A percentile compares a stretch with the other conserved stretches of the same genome.
Conservation (phyloP, 257 asterid genomes). For the Lavandula angustifolia region DNA sequence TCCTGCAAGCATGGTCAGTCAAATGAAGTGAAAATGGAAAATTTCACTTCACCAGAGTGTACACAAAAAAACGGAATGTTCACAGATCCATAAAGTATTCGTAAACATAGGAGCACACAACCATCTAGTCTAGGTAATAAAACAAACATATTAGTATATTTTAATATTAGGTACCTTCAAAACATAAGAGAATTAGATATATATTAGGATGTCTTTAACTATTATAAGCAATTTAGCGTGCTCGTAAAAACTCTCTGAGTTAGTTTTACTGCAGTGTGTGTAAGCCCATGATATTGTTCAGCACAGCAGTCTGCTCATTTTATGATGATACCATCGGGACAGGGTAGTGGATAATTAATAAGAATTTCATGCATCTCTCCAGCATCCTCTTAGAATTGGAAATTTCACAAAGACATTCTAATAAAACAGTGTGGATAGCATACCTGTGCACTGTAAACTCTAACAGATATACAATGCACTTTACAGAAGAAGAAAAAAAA, state of each 20-base stretch:
- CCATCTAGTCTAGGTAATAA: neutral
- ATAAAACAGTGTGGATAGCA: neutral
- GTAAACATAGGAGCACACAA: neutral
- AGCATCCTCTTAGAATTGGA: conserved; percentile 18
- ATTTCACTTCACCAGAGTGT: neutral
- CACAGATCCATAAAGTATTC: neutral
- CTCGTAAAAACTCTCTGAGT: neutral
- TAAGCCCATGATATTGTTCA: conserved; percentile 3
- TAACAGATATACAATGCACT: conserved; percentile 1
- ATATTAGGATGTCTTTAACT: neutral
- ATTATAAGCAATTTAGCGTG: neutral
- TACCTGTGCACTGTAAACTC: neutral
- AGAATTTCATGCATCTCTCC: neutral
- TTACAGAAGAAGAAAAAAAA: neutral
- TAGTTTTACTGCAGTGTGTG: neutral
- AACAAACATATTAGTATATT: conserved; percentile 1
- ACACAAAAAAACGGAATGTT: neutral
- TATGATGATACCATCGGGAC: no score
- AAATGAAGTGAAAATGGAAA: conserved; percentile 2
- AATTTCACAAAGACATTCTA: neutral
- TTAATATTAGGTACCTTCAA: neutral
- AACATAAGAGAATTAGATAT: neutral
- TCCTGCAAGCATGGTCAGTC: conserved; percentile 59
- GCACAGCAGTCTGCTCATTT: conserved; percentile 11
- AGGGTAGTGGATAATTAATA: neutral